Evolutionary conservation across 2,329 filamentous ascomycete genomes (phyloP).

Genomic region (Pseudocercospora pini-densiflorae): DNA sequence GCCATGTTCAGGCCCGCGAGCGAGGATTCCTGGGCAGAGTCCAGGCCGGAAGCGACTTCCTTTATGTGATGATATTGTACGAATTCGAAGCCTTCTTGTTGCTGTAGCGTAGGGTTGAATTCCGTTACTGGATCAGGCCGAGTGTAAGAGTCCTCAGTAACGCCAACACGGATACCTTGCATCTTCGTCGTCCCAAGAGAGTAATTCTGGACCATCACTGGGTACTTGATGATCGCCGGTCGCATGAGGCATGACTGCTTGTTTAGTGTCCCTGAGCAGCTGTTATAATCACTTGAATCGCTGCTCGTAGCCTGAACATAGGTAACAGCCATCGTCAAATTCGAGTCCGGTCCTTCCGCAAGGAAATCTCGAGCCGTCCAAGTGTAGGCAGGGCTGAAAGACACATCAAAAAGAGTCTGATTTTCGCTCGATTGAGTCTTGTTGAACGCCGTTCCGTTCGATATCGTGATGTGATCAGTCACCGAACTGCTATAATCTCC

Average conservation of each 20-base stretch:
- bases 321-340: background rate
- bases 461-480: background rate
- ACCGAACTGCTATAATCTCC: background rate
- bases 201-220: constrained; percentile 3
- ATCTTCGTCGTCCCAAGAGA: background rate
- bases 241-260: constrained; percentile 3
- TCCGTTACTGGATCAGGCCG: background rate
- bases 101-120: background rate
- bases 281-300: background rate
- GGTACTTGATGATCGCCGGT: constrained; percentile 10
- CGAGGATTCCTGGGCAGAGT: too few relatives aligned
- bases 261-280: background rate
- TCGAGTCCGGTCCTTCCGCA: background rate
- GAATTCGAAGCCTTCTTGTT: constrained; percentile 5
- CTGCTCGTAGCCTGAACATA: background rate
- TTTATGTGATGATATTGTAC: background rate
- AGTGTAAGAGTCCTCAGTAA: background rate
- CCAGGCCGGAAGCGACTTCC: too few relatives aligned
- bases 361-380: background rate
- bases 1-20: constrained; percentile 17
- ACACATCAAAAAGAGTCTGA: background rate
- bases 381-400: background rate
- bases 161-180: background rate
- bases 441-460: background rate
- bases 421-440: background rate